Percentiles rank a stretch among this genome's conserved stretches.
Evolutionary conservation across 139 green algal genomes (phyloP).

Genomic region (Volvox africanus): DNA sequence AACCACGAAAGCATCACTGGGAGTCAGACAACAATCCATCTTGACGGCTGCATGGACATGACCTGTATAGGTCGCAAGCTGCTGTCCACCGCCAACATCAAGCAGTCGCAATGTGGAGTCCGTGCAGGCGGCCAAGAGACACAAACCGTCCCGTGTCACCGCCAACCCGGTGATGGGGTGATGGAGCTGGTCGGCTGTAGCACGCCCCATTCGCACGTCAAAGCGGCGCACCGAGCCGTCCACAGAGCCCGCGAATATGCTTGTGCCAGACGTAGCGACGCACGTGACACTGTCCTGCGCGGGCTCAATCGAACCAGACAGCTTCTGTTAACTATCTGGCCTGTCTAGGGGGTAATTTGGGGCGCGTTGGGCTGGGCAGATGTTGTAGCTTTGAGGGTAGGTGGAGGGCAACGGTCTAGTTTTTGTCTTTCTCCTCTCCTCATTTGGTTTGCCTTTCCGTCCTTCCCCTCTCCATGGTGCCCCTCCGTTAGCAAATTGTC

Average conservation of each 20-base stretch:
- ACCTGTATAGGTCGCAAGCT: slow-evolving; percentile 86
- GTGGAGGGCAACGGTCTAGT: too few relatives aligned
- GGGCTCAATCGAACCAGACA: neutral
- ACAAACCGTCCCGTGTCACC: slow-evolving; percentile 65
- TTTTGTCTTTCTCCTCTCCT: too few relatives aligned
- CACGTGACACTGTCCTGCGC: slow-evolving; percentile 89
- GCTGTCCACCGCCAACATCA: slow-evolving; percentile 75
- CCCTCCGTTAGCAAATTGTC: too few relatives aligned
- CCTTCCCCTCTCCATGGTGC: too few relatives aligned
- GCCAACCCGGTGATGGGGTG: slow-evolving; percentile 76
- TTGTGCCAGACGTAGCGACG: slow-evolving; percentile 62
- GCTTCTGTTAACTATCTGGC: too few relatives aligned
- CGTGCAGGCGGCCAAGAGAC: slow-evolving; percentile 83
- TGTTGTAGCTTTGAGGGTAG: too few relatives aligned
- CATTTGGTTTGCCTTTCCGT: too few relatives aligned
- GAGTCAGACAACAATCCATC: slow-evolving; percentile 85
- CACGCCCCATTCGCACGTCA: slow-evolving; percentile 85
- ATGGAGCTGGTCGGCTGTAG: slow-evolving; percentile 82
- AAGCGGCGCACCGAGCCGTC: slow-evolving; percentile 91
- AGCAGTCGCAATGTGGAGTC: slow-evolving; percentile 78
- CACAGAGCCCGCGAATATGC: slow-evolving; percentile 86
- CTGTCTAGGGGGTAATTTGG: too few relatives aligned
- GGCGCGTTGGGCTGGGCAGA: too few relatives aligned
- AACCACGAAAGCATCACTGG: slow-evolving; percentile 82
- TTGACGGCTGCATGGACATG: slow-evolving; percentile 79